A percentile compares a stretch with the other conserved stretches of the same genome.
phyloP scores from a whole-genome alignment of 352 stramenopile genomes.

The Phytophthora sansomeana region DNA sequence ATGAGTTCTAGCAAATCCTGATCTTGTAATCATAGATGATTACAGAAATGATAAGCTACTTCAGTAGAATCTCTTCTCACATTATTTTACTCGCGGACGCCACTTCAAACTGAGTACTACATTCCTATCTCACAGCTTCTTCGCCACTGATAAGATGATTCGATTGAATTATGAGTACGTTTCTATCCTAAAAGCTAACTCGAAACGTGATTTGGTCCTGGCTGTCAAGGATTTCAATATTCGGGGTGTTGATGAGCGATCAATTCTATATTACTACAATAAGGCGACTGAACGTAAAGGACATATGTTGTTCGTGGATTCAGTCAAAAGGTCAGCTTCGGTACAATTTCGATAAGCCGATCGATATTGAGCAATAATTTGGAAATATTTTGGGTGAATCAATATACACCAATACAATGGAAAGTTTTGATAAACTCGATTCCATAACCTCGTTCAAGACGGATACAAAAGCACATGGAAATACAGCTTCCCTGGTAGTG shows the following conservation, averaged over 20 bases:
- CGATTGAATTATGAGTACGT: conserved; percentile 39
- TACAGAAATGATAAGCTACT: conserved; percentile 37
- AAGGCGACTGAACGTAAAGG: conserved; percentile 39
- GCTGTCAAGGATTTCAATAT: conserved; percentile 40
- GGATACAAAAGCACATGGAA: not conserved
- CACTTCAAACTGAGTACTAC: conserved; percentile 33
- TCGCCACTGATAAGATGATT: conserved; percentile 49
- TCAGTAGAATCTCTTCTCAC: conserved; percentile 44
- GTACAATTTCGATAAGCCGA: not conserved
- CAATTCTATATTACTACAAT: conserved; percentile 32
- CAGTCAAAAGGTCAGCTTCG: not conserved
- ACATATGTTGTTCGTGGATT: conserved; percentile 16
- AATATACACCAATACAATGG: not conserved
- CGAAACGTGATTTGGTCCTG: conserved; percentile 41
- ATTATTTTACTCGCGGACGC: too few relatives aligned
- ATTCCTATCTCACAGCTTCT: too few relatives aligned
- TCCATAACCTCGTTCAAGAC: not conserved
- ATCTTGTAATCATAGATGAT: too few relatives aligned
- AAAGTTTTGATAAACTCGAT: not conserved
- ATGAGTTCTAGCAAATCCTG: too few relatives aligned
- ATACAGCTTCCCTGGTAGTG: conserved; percentile 1
- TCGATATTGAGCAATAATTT: not conserved
- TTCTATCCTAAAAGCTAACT: conserved; percentile 42
- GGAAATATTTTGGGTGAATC: conserved; percentile 1
- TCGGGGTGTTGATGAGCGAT: conserved; percentile 15